Base-by-base conservation (phyloP, 306 rosid genomes). In the Glycine tomentella region DNA sequence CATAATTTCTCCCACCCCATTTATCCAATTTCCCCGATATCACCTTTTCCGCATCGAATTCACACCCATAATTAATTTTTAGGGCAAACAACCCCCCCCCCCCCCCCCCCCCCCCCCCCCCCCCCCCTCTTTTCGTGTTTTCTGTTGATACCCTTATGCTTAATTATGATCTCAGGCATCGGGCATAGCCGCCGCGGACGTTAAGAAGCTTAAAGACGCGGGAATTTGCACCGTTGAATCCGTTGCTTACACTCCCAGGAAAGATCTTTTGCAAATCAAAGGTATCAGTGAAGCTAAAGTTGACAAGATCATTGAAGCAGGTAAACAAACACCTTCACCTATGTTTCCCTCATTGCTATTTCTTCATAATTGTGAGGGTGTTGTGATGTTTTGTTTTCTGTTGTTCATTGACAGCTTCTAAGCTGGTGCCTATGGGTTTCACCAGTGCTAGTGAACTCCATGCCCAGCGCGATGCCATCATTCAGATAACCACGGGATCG, bases 231-330 rank as follows among this genome's bases (percentile, higher is more conserved):
- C 96, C 0, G 94, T 95, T 15, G 98, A 95, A 69, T 84, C 99
- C 3, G 98, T 93, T 82, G 91, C 93, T 51, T 95, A 87, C 81
- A 89, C 97, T 72, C 99, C 99, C 5, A 88, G 94, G 81, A 95
- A 95, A 75, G 98, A 95, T 8, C 91, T 95, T 85, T 84, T 95
- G 86, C 99, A 90, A 82, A 95, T 95, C 76, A 95, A 91, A 76
- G 98, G 99, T 82, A 91, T 95, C 79, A 95, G 99, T 67, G 99
- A 95, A 17, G 99, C 99, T 70, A 95, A 95, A 87, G 99, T 93
- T 59, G 99, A 95, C 74, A 95, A 93, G 86, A 95, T 95, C 82
- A 87, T 95, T 10, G 99, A 95, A 89, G 99, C 99, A 79, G 99
- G 99, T 76, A 72, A 25, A 15, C 2, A 34, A 8, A 17, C 69